phyloP scores from a whole-genome alignment of 2,329 filamentous ascomycete genomes.

The Nothopassalora personata region DNA sequence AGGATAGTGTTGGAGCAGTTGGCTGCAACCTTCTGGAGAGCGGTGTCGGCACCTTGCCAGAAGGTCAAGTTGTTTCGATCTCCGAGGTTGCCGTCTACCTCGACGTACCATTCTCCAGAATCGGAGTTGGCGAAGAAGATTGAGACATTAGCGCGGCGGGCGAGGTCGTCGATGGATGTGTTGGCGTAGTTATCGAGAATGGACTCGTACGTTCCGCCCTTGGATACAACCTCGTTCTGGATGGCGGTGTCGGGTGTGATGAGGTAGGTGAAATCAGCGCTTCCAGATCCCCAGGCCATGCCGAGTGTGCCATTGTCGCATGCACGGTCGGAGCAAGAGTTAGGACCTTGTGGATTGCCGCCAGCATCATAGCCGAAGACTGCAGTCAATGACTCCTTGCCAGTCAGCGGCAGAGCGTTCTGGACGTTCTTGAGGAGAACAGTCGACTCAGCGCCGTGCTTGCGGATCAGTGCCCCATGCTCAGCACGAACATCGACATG shows the following conservation, averaged over 20 bases:
- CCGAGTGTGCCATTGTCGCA: conserved; percentile 44
- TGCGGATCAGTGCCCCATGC: conserved; percentile 66
- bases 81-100: conserved; percentile 39
- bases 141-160: conserved; percentile 26
- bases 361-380: conserved; percentile 49
- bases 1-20: conserved; percentile 31
- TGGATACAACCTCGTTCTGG: conserved; percentile 23
- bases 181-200: conserved; percentile 26
- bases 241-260: conserved; percentile 29
- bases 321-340: conserved; percentile 42
- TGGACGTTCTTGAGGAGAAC: conserved; percentile 61
- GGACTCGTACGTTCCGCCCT: conserved; percentile 23
- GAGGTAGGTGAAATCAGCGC: conserved; percentile 33
- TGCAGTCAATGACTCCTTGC: conserved; percentile 43
- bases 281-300: conserved; percentile 46
- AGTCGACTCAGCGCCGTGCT: conserved; percentile 49
- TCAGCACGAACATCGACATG: conserved; percentile 74
- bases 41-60: conserved; percentile 32
- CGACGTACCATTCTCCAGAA: conserved; percentile 47
- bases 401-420: conserved; percentile 48
- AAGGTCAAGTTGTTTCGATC: conserved; percentile 47
- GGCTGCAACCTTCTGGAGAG: conserved; percentile 59
- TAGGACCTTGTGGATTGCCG: conserved; percentile 43
- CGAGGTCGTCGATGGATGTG: conserved; percentile 26
- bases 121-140: conserved; percentile 48